These are phyloP conservation scores for Candida sp. DNA, from an alignment of 1,139 yeast species.

Conservation along the genomic window DNA sequence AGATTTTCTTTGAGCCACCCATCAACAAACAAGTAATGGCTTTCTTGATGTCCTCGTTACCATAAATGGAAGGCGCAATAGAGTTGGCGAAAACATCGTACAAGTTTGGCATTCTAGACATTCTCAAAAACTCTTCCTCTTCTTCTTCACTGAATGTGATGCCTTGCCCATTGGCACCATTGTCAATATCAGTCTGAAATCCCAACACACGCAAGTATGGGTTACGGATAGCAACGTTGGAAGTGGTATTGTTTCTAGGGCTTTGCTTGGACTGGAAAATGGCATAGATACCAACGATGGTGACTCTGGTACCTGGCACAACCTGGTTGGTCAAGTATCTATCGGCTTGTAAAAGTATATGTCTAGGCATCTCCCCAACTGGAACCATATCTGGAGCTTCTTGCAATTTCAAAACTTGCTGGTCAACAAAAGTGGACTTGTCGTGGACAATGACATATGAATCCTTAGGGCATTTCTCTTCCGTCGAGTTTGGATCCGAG, in stretches of 20 bases:
- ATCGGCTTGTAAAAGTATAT: constrained; percentile 86
- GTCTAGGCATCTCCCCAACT: constrained; percentile 99
- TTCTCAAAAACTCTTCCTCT: constrained; percentile 84
- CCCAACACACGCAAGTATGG: constrained; percentile 93
- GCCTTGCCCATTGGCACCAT: constrained; percentile 63
- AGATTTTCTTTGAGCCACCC: constrained; percentile 92
- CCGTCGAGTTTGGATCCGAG: constrained; percentile 36
- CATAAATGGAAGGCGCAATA: constrained; percentile 97
- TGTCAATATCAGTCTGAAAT: constrained; percentile 80
- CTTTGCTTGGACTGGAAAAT: constrained; percentile 76
- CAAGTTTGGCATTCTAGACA: constrained; percentile 83
- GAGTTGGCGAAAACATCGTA: constrained; percentile 87
- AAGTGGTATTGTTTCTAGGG: constrained; percentile 27
- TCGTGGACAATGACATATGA: constrained; percentile 96
- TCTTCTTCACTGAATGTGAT: constrained; percentile 89
- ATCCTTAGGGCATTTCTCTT: constrained; percentile 81
- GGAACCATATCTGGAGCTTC: constrained; percentile 99
- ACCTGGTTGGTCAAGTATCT: constrained; percentile 89
- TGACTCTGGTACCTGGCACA: constrained; percentile 95
- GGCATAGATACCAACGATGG: constrained; percentile 90
- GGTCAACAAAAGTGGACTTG: constrained; percentile 90
- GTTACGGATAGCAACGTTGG: constrained; percentile 82
- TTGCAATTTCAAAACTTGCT: constrained; percentile 91
- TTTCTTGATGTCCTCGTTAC: constrained; percentile 90
- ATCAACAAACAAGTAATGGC: constrained; percentile 90